Conservation (phyloP, 352 stramenopile species). For the Thalassiosira sp. region DNA sequence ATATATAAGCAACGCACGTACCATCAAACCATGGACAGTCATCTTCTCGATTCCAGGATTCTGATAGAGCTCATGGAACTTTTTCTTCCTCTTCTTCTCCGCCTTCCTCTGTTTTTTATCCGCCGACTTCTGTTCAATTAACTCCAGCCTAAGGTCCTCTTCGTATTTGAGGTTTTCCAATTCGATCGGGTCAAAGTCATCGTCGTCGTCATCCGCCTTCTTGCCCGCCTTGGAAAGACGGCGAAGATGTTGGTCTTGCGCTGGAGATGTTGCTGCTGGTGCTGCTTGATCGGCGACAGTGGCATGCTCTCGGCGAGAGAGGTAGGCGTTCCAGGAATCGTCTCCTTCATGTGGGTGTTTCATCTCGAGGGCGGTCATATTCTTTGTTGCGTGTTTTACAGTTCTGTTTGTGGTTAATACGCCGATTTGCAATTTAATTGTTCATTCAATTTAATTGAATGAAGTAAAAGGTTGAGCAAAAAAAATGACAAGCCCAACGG, state of each 20-base stretch:
- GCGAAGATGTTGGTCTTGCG: not conserved
- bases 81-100: slow-evolving; percentile 43
- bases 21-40: slow-evolving; percentile 73
- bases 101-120: slow-evolving; percentile 37
- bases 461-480: no score
- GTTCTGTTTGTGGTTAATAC: no score
- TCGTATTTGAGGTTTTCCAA: slow-evolving; percentile 37
- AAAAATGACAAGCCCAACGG: no score
- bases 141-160: slow-evolving; percentile 19
- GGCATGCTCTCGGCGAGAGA: not conserved
- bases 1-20: slow-evolving; percentile 9
- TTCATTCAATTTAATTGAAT: no score
- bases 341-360: not conserved
- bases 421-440: no score
- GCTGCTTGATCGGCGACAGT: not conserved
- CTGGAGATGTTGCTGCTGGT: not conserved
- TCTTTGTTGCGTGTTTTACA: no score
- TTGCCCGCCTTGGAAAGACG: not conserved
- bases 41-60: slow-evolving; percentile 51
- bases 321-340: slow-evolving; percentile 4
- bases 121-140: not conserved
- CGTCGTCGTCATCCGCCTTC: slow-evolving; percentile 7
- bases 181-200: slow-evolving; percentile 31
- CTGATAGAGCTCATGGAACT: slow-evolving; percentile 42
- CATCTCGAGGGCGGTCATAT: no score